A percentile compares a stretch with the other conserved stretches of the same genome.
These are phyloP conservation scores for Collybia sordida DNA, from an alignment of 768 basidiomycete species.

Conservation along the genomic window DNA sequence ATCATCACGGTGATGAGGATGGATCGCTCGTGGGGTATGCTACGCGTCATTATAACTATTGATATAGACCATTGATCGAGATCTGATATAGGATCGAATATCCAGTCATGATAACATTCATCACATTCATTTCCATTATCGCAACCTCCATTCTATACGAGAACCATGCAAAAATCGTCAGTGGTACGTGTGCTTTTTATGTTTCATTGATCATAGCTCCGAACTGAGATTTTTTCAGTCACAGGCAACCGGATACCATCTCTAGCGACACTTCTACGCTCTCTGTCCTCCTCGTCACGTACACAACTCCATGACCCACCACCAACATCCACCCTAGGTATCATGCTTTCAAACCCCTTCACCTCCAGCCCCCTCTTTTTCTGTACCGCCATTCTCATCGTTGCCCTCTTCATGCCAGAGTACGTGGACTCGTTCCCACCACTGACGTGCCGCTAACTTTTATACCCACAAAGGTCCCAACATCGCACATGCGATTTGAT, in stretches of 20 bases:
- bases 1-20: constrained; percentile 62
- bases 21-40: constrained; percentile 40
- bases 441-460: background rate
- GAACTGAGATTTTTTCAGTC: constrained; percentile 32
- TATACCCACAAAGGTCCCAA: constrained; percentile 24
- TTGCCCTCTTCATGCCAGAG: constrained; percentile 54
- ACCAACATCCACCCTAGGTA: constrained; percentile 32
- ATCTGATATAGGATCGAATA: constrained; percentile 62
- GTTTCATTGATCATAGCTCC: background rate
- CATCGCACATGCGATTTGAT: constrained; percentile 80
- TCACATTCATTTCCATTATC: constrained; percentile 57
- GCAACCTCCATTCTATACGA: constrained; percentile 56
- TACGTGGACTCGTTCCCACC: constrained; percentile 32
- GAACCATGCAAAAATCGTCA: constrained; percentile 66
- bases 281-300: constrained; percentile 36
- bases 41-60: background rate
- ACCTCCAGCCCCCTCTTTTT: constrained; percentile 62
- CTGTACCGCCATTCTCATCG: constrained; percentile 51
- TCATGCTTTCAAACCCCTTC: constrained; percentile 73
- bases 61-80: constrained; percentile 19
- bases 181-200: constrained; percentile 44
- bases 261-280: constrained; percentile 45
- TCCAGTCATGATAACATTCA: constrained; percentile 54
- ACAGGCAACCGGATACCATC: constrained; percentile 63
- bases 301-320: constrained; percentile 29